These are phyloP conservation scores for Medicago arabica DNA, from an alignment of 306 rosid species.

Conservation along the genomic window DNA sequence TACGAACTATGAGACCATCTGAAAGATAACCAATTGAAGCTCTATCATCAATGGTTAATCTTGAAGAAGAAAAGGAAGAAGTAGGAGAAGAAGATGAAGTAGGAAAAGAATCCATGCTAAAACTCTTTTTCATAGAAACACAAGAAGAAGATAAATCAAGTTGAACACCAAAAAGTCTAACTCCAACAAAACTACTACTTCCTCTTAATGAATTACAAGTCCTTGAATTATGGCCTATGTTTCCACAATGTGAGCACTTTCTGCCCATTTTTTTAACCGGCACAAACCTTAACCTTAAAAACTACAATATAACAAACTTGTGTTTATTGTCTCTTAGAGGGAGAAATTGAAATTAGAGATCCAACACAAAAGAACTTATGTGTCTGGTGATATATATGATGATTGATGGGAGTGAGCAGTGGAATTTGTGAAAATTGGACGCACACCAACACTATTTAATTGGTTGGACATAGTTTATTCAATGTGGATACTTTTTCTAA, in stretches of 20 bases:
- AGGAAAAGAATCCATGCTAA: conserved; percentile 74
- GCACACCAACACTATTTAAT: conserved; percentile 70
- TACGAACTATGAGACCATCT: conserved; percentile 65
- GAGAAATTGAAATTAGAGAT: conserved; percentile 8
- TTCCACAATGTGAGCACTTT: conserved; percentile 98
- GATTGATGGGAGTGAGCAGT: conserved; percentile 52
- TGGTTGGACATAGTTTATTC: conserved; percentile 67
- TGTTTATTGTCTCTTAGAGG: conserved; percentile 1
- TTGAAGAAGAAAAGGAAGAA: conserved; percentile 54
- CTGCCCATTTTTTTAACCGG: conserved; percentile 63
- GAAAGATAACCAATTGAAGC: conserved; percentile 70
- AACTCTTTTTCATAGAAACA: conserved; percentile 68
- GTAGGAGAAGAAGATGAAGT: conserved; percentile 53
- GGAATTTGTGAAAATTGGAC: conserved; percentile 62
- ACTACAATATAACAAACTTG: conserved; percentile 2
- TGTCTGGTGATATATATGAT: conserved; percentile 66
- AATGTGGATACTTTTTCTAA: conserved; percentile 47
- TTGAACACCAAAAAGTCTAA: conserved; percentile 90
- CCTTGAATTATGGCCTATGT: conserved; percentile 93
- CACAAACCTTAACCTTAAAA: conserved; percentile 4
- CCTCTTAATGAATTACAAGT: conserved; percentile 71
- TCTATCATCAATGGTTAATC: conserved; percentile 52
- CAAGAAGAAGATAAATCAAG: conserved; percentile 44
- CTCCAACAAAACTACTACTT: conserved; percentile 40
- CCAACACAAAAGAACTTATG: conserved; percentile 43